Base-by-base conservation (phyloP, 345 rosid species). In the Iberis pinnata region DNA sequence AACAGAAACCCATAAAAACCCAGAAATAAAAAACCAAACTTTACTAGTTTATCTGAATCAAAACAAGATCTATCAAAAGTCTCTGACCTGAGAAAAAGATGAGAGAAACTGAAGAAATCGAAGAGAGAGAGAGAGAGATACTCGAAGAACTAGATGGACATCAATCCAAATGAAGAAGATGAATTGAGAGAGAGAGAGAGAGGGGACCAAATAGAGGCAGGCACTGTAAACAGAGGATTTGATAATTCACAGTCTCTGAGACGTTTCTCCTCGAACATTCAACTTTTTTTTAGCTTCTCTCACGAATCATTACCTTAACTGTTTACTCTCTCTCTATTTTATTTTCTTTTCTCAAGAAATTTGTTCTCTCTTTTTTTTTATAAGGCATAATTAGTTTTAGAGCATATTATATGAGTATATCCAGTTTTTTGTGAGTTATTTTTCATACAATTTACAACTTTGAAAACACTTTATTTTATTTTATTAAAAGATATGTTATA, bases 221-320 rank as follows among this genome's bases (percentile, higher is more conserved):
- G 60, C 60, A 59, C 56, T 53, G 51, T 54, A 22, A 26, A 53
- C 44, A 36, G 43, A 58, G 37, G 42, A 44, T 66, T 67, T 44
- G 54, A 52, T 66, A 2, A 25, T 39, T 58, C 57, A 60, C 66
- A 46, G 57, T 60, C 71, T 60, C 71, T 67, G 56, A 59, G 45
- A 59, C 56, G 56, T 37, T 49, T 58, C 36, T 8, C 64, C 55
- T n/a, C n/a, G n/a, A n/a, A n/a, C n/a, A n/a, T n/a, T n/a, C 38
- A 37, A 59, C 59, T 37, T 66, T 66, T 52, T n/a, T n/a, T n/a
- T n/a, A n/a, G n/a, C n/a, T n/a, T n/a, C n/a, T n/a, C 43, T 14
- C 60, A 5, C 27, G 43, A 59, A 66, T 59, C 64, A 58, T 66
- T n/a, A n/a, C n/a, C n/a, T 58, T 20, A 18, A 0, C 50, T 38